A percentile compares a stretch with the other conserved stretches of the same genome.
Evolutionary conservation across 2,329 filamentous ascomycete genomes (phyloP).

Genomic region (Colletotrichum lentis): DNA sequence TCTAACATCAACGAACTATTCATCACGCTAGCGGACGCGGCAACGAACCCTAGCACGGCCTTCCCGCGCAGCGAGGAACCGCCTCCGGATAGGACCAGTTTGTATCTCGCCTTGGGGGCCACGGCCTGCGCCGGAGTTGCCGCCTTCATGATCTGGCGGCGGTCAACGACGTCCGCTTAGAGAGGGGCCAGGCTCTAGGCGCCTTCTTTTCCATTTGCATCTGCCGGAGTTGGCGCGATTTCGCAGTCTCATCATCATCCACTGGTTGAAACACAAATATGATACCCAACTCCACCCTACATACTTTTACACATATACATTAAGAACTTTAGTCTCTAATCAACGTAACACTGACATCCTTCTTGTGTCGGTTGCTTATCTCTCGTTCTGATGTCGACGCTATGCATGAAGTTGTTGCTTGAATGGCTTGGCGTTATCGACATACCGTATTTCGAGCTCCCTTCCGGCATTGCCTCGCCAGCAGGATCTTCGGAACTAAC

Average conservation of each 20-base stretch:
- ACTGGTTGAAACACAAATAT: slow-evolving; percentile 28
- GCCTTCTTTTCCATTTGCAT: slow-evolving; percentile 16
- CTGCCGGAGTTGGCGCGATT: slow-evolving; percentile 32
- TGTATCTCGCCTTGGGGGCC: slow-evolving; percentile 86
- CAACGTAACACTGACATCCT: slow-evolving; percentile 13
- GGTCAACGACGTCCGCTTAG: slow-evolving; percentile 59
- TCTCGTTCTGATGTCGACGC: no score
- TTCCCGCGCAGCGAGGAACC: slow-evolving; percentile 93
- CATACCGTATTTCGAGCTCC: not conserved
- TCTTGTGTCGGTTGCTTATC: not conserved
- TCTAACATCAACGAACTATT: slow-evolving; percentile 93
- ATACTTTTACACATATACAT: slow-evolving; percentile 6
- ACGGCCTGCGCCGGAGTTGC: slow-evolving; percentile 70
- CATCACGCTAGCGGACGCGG: slow-evolving; percentile 87
- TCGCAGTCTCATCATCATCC: slow-evolving; percentile 13
- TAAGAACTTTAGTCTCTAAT: slow-evolving; percentile 28
- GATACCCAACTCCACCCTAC: slow-evolving; percentile 38
- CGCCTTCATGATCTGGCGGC: slow-evolving; percentile 71
- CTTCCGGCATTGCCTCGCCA: not conserved
- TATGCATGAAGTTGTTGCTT: no score
- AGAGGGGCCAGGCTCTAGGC: not conserved
- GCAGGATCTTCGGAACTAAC: not conserved
- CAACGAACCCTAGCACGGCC: slow-evolving; percentile 85
- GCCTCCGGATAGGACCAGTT: slow-evolving; percentile 79
- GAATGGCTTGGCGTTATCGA: no score